Evolutionary conservation across 441 rosid genomes (phyloP).

Genomic region (Breynia disticha): DNA sequence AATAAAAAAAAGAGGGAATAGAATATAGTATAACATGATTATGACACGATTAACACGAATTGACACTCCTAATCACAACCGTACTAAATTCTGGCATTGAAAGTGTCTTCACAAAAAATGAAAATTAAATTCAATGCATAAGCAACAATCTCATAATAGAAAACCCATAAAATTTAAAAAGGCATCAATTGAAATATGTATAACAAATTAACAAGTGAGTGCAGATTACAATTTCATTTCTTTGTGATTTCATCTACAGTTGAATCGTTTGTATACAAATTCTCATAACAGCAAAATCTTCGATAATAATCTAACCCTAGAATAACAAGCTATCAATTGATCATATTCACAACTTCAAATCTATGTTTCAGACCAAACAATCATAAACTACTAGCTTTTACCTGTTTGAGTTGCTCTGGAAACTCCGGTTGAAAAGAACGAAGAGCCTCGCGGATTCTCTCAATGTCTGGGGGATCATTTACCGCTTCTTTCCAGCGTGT

Average conservation of each 20-base stretch:
- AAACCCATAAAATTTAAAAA: too few relatives aligned
- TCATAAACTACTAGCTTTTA: slow-evolving; percentile 17
- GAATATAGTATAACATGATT: too few relatives aligned
- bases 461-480: slow-evolving; percentile 10
- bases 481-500: not conserved
- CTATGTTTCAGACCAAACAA: not conserved
- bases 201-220: too few relatives aligned
- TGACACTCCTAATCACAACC: too few relatives aligned
- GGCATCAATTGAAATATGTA: too few relatives aligned
- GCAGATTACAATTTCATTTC: too few relatives aligned
- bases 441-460: slow-evolving; percentile 16
- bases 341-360: not conserved
- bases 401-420: slow-evolving; percentile 18
- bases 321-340: not conserved
- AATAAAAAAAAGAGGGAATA: too few relatives aligned
- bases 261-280: not conserved
- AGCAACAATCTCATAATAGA: too few relatives aligned
- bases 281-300: not conserved
- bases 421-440: slow-evolving; percentile 21
- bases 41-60: too few relatives aligned
- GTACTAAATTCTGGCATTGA: too few relatives aligned
- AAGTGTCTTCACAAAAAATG: too few relatives aligned
- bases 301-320: not conserved
- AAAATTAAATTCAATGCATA: too few relatives aligned
- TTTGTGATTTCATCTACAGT: not conserved